Percentiles rank a stretch among this genome's conserved stretches.
These are phyloP conservation scores for Pinguiococcus pyrenoidosus DNA, from an alignment of 108 stramenopile species.

Conservation along the genomic window DNA sequence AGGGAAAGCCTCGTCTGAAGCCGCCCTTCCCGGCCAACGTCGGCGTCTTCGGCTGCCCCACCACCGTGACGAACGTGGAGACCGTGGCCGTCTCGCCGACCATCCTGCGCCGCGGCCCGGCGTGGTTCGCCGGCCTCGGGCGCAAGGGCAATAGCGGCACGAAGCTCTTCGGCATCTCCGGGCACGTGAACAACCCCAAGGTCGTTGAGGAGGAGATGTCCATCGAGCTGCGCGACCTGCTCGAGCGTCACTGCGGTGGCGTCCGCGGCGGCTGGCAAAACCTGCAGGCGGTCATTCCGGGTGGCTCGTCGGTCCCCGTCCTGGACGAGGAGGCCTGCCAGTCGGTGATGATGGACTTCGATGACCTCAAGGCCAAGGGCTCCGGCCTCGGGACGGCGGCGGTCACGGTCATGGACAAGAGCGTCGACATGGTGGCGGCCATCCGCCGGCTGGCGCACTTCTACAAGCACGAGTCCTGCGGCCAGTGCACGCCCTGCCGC, in stretches of 20 bases:
- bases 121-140: conserved; percentile 93
- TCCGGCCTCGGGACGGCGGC: conserved; percentile 97
- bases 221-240: conserved; percentile 89
- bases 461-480: conserved; percentile 99
- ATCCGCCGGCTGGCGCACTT: conserved; percentile 98
- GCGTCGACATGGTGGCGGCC: conserved; percentile 96
- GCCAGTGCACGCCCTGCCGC: conserved; percentile 99
- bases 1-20: conserved; percentile 39
- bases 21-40: conserved; percentile 99
- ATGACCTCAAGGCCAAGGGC: conserved; percentile 73
- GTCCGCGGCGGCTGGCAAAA: conserved; percentile 98
- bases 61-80: conserved; percentile 99
- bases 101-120: conserved; percentile 87
- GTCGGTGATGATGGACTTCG: conserved; percentile 98
- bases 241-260: conserved; percentile 97
- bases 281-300: conserved; percentile 89
- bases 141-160: conserved; percentile 84
- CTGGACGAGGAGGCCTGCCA: conserved; percentile 86
- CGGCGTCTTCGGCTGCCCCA: conserved; percentile 95
- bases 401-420: conserved; percentile 97
- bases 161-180: conserved; percentile 95
- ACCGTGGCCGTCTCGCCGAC: conserved; percentile 96
- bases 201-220: conserved; percentile 99
- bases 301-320: conserved; percentile 96
- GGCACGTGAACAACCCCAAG: conserved; percentile 97